phyloP scores from a whole-genome alignment of 208 protist species.

The Crithidia sp. region DNA sequence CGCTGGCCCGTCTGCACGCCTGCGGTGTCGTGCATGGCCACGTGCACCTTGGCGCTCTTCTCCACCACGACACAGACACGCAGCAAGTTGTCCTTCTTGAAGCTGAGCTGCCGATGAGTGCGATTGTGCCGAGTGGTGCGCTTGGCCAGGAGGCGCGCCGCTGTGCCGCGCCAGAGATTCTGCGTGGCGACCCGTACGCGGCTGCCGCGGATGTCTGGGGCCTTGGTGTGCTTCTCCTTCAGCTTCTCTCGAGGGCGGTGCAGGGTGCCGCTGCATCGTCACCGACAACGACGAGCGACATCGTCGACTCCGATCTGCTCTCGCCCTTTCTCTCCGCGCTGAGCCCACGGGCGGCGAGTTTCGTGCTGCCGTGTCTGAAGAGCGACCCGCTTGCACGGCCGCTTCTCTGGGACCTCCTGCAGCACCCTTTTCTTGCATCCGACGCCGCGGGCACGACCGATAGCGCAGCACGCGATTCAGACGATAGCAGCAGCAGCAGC shows the following conservation, averaged over 20 bases:
- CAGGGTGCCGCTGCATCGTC: neutral
- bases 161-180: constrained; percentile 74
- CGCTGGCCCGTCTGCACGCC: constrained; percentile 52
- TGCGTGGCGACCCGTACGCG: constrained; percentile 43
- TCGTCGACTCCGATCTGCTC: constrained; percentile 70
- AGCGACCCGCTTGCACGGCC: constrained; percentile 51
- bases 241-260: constrained; percentile 43
- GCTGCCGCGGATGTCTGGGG: constrained; percentile 78
- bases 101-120: constrained; percentile 65
- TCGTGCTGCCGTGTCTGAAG: constrained; percentile 77
- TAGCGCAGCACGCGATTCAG: too few species aligned
- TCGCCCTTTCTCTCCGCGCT: constrained; percentile 56
- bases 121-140: constrained; percentile 53
- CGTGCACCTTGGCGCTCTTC: constrained; percentile 39
- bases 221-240: constrained; percentile 69
- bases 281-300: constrained; percentile 54
- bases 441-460: neutral
- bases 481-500: neutral
- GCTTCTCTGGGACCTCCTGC: constrained; percentile 51
- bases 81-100: constrained; percentile 42
- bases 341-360: constrained; percentile 43
- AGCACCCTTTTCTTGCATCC: constrained; percentile 59
- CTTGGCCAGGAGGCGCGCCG: constrained; percentile 36
- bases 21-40: constrained; percentile 65
- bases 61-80: neutral